Evolutionary conservation across 2,329 filamentous ascomycete genomes (phyloP), one percentile per base, ranked within the genome.

Genomic region (Clarireedia homoeocarpa): DNA sequence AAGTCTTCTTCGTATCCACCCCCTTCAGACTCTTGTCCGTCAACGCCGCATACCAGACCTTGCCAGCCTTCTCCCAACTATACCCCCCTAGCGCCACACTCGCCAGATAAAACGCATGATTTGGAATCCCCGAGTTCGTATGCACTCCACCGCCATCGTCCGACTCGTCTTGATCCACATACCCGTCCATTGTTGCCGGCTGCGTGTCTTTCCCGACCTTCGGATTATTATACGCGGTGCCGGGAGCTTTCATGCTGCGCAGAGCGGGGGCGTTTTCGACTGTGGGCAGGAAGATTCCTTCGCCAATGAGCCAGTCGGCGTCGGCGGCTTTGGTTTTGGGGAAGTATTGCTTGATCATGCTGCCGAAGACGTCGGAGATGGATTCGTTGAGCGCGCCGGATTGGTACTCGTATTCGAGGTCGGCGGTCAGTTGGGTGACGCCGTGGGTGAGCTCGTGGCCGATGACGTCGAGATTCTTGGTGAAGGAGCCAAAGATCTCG

Each of bases 391-490:
- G 70, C 14, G 79, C 79, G 17, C 80, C 80, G 14, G 75, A 69
- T 64, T 82, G 75, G 39, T 71, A 74, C n/a, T 67, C 61, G 63
- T 82, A 82, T 51, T 75, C 68, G 7, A 83, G 72, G 1, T 74
- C 73, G 10, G 73, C 73, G 2, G 75, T 77, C 63, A 77, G 70
- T 60, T 80, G 73, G 0, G 75, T 78, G 20, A 83, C 71, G 27
- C 77, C 79, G 62, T 82, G 80, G 39, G 77, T 81, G 20, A 82
- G 68, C 61, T 82, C 80, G 60, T 82, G 79, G 2, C 76, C 79
- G 55, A 82, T 80, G 53, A 82, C 77, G 59, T 82, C 80, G 30
- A 81, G 69, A 55, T 72, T 75, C 27, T 72, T 72, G 2, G 76
- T 76, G 65, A 82, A 81, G 66, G 44, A 26, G 17, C 44, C 44